Evolutionary conservation across 2,329 filamentous ascomycete species (phyloP).

Genomic region (Acarospora socialis): DNA sequence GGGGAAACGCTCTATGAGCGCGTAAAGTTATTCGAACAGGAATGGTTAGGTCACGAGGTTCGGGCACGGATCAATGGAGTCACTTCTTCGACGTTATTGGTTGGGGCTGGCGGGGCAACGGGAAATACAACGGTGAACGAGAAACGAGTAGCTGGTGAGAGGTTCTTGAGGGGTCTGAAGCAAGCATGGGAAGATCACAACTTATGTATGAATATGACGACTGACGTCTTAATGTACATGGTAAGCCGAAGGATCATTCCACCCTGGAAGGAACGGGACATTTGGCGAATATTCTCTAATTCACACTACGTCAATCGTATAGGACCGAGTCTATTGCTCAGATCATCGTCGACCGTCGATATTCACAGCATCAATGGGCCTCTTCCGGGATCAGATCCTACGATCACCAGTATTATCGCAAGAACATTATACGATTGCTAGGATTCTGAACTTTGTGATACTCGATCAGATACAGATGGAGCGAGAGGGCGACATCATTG

Average conservation of each 20-base stretch:
- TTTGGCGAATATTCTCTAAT: not conserved
- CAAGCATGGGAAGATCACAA: constrained; percentile 80
- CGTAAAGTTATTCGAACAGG: constrained; percentile 66
- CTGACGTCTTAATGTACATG: constrained; percentile 95
- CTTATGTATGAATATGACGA: constrained; percentile 88
- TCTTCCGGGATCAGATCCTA: constrained; percentile 80
- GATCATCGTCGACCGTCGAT: constrained; percentile 64
- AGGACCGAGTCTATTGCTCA: constrained; percentile 68
- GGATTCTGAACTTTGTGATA: constrained; percentile 66
- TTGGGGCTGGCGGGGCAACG: constrained; percentile 30
- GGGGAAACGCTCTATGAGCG: constrained; percentile 67
- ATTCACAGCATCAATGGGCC: constrained; percentile 67
- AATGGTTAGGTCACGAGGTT: constrained; percentile 65
- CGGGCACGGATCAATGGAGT: constrained; percentile 54
- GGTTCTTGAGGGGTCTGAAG: constrained; percentile 62
- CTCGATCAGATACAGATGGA: constrained; percentile 90
- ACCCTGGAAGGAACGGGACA: too few relatives aligned
- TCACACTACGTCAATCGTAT: too few relatives aligned
- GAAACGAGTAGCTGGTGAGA: constrained; percentile 64
- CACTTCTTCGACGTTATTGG: constrained; percentile 55
- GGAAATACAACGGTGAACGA: constrained; percentile 56
- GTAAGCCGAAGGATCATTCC: constrained; percentile 29
- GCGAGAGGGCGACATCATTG: constrained; percentile 74
- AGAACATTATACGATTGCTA: constrained; percentile 42
- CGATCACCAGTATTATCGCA: constrained; percentile 39